Evolutionary conservation across 2,329 filamentous ascomycete species (phyloP).

Genomic region (Endoconidiophora polonica): DNA sequence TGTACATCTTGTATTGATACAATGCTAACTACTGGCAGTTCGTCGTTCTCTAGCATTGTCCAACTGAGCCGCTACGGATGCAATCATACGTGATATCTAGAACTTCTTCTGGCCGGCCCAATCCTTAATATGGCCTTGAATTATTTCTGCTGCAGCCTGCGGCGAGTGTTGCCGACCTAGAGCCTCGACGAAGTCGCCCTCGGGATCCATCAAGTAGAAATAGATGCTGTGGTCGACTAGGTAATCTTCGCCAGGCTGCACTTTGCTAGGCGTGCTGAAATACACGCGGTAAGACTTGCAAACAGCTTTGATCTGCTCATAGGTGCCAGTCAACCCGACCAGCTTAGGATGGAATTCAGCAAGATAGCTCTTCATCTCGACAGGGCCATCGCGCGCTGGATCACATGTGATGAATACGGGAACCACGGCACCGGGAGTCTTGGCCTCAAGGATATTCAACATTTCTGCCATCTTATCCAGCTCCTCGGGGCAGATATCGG

Average conservation of each 20-base stretch:
- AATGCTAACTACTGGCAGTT: too few species aligned
- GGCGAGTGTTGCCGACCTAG: slow-evolving; percentile 89
- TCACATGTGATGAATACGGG: slow-evolving; percentile 94
- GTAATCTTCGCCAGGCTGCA: slow-evolving; percentile 91
- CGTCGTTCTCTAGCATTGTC: too few species aligned
- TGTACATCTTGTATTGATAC: background rate
- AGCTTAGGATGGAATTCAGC: slow-evolving; percentile 78
- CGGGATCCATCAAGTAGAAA: slow-evolving; percentile 98
- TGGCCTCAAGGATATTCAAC: slow-evolving; percentile 53
- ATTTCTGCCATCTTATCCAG: slow-evolving; percentile 98
- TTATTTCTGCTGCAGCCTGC: slow-evolving; percentile 67
- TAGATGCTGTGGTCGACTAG: slow-evolving; percentile 98
- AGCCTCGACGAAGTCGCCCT: slow-evolving; percentile 95
- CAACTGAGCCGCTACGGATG: too few species aligned
- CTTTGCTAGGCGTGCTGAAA: slow-evolving; percentile 78
- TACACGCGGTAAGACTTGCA: slow-evolving; percentile 97
- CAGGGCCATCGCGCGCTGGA: slow-evolving; percentile 74
- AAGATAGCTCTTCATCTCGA: slow-evolving; percentile 71
- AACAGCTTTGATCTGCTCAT: slow-evolving; percentile 81
- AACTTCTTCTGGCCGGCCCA: slow-evolving; percentile 24
- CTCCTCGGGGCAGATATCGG: slow-evolving; percentile 96
- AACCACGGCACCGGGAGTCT: slow-evolving; percentile 37
- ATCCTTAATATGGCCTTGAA: slow-evolving; percentile 66
- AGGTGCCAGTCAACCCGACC: slow-evolving; percentile 79
- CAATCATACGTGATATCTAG: background rate